Evolutionary conservation across 176 grass and related monocot genomes (phyloP).

Genomic region (Chrysopogon serrulatus): DNA sequence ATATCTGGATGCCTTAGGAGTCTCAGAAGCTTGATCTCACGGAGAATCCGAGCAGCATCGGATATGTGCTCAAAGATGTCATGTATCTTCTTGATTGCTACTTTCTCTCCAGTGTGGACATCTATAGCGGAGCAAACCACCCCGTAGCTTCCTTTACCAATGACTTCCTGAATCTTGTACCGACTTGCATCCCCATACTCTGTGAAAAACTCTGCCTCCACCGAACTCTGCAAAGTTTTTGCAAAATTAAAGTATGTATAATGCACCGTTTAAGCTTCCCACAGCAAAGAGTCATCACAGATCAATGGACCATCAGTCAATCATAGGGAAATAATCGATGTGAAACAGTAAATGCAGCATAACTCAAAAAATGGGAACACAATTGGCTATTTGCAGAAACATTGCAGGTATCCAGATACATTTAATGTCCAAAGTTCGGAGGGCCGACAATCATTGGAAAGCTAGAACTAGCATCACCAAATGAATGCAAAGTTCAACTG

Average conservation of each 20-base stretch:
- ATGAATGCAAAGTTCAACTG: conserved; percentile 18
- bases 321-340: conserved; percentile 19
- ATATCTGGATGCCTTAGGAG: conserved; percentile 98
- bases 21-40: conserved; percentile 94
- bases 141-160: conserved; percentile 98
- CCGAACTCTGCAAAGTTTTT: conserved; percentile 56
- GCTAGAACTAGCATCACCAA: not conserved
- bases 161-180: conserved; percentile 97
- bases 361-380: not conserved
- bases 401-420: conserved; percentile 28
- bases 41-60: conserved; percentile 92
- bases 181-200: conserved; percentile 94
- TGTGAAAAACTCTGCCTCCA: conserved; percentile 82
- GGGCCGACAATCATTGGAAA: conserved; percentile 1
- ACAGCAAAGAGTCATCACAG: not conserved
- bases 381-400: conserved; percentile 12
- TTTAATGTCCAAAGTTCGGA: conserved; percentile 12
- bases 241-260: not conserved
- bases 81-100: conserved; percentile 98
- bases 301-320: conserved; percentile 31
- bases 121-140: conserved; percentile 96
- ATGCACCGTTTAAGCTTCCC: not conserved
- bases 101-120: conserved; percentile 86
- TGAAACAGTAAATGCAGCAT: not conserved
- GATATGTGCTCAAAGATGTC: conserved; percentile 99